Percentiles rank a stretch among this genome's conserved stretches.
phyloP scores from a whole-genome alignment of 345 rosid species.

The Trapa bicornis region DNA sequence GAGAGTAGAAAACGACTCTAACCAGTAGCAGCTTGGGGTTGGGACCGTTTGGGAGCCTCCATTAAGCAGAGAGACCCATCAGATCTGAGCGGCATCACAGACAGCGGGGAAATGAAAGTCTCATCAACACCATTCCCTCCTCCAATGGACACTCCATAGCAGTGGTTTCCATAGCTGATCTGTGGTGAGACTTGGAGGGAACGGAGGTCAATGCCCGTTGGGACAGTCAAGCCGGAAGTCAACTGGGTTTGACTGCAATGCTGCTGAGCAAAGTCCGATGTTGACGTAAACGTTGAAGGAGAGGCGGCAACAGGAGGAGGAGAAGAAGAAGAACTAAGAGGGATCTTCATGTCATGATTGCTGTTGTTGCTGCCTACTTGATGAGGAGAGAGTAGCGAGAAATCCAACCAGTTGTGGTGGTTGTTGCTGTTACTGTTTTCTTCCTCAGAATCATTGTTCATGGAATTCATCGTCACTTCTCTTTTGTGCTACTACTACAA shows the following conservation, averaged over 20 bases:
- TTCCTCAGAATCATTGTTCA: slow-evolving; percentile 35
- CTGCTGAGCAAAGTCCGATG: slow-evolving; percentile 13
- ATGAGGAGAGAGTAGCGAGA: slow-evolving; percentile 60
- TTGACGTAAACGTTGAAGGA: slow-evolving; percentile 9
- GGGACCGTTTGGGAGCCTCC: slow-evolving; percentile 78
- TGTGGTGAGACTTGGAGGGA: slow-evolving; percentile 14
- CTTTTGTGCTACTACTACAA: slow-evolving; percentile 16
- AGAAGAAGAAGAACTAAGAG: slow-evolving; percentile 1
- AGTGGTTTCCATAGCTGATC: slow-evolving; percentile 13
- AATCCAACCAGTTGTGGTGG: slow-evolving; percentile 51
- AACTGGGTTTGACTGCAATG: slow-evolving; percentile 12
- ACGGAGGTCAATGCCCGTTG: slow-evolving; percentile 9
- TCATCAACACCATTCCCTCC: slow-evolving; percentile 19
- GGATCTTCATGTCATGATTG: slow-evolving; percentile 27
- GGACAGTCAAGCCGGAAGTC: slow-evolving; percentile 13
- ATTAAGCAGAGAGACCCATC: slow-evolving; percentile 88
- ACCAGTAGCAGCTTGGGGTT: slow-evolving; percentile 43
- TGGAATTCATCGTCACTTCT: slow-evolving; percentile 39
- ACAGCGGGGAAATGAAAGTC: slow-evolving; percentile 34
- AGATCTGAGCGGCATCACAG: slow-evolving; percentile 83
- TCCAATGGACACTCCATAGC: slow-evolving; percentile 42
- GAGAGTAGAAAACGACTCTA: background rate
- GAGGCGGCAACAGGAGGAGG: background rate
- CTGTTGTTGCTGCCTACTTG: slow-evolving; percentile 13
- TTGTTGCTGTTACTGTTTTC: slow-evolving; percentile 17